Evolutionary conservation across 176 grass and related monocot species (phyloP).

Genomic region (Ananas comosus): DNA sequence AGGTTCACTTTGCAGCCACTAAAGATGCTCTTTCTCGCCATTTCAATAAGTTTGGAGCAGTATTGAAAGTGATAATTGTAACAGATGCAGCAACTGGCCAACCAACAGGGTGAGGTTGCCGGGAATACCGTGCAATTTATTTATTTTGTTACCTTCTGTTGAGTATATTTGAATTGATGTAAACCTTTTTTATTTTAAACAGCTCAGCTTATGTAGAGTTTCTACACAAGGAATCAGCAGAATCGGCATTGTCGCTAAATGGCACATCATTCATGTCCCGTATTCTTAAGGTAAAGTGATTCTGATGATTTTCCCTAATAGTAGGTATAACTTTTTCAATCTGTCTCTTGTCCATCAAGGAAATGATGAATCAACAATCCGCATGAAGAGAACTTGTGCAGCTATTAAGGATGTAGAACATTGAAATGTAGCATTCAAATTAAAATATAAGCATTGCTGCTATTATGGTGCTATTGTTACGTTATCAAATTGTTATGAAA

Average conservation of each 20-base stretch:
- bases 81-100: slow-evolving; percentile 77
- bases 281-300: slow-evolving; percentile 62
- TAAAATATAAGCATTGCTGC: too few relatives aligned
- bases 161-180: not conserved
- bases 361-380: not conserved
- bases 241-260: slow-evolving; percentile 72
- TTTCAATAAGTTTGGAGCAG: slow-evolving; percentile 93
- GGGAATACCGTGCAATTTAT: not conserved
- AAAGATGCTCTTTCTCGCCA: slow-evolving; percentile 86
- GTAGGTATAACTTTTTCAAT: too few relatives aligned
- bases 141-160: slow-evolving; percentile 1
- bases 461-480: too few relatives aligned
- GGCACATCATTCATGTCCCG: slow-evolving; percentile 96
- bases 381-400: not conserved
- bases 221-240: slow-evolving; percentile 83
- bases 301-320: not conserved
- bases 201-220: slow-evolving; percentile 89
- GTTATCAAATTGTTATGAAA: too few relatives aligned
- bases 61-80: slow-evolving; percentile 90
- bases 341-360: too few relatives aligned
- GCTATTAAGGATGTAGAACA: not conserved
- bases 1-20: slow-evolving; percentile 95
- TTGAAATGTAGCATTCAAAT: not conserved
- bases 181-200: not conserved
- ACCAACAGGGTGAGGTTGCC: slow-evolving; percentile 67